phyloP scores from a whole-genome alignment of 257 asterid species.

The Nyctanthes arbortristis region DNA sequence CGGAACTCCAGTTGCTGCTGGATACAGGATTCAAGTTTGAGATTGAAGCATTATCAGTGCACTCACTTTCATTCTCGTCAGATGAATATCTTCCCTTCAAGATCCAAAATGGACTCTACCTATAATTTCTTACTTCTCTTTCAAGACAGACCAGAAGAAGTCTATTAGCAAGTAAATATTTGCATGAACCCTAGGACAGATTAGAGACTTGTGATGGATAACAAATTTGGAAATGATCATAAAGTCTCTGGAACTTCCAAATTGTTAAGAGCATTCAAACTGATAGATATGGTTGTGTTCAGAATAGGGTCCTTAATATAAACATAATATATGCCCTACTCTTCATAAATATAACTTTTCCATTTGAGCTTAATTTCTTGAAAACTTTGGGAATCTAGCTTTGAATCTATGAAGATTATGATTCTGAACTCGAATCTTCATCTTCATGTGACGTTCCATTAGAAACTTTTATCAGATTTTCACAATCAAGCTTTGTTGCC shows the following conservation, averaged over 20 bases:
- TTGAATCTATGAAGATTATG: background rate
- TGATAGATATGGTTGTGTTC: no score
- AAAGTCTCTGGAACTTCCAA: background rate
- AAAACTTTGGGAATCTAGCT: background rate
- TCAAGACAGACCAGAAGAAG: background rate
- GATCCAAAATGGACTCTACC: conserved; percentile 51
- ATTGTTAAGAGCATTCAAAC: no score
- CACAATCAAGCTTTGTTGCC: background rate
- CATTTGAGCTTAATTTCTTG: background rate
- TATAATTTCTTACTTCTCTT: conserved; percentile 29
- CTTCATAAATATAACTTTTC: background rate
- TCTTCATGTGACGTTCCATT: background rate
- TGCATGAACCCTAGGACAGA: background rate
- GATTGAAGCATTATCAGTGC: conserved; percentile 84
- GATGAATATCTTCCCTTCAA: conserved; percentile 72
- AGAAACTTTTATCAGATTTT: background rate
- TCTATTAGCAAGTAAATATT: background rate
- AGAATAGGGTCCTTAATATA: background rate
- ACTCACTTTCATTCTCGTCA: conserved; percentile 75
- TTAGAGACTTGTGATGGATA: background rate
- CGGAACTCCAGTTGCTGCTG: conserved; percentile 74
- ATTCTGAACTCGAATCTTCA: background rate
- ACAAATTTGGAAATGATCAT: background rate
- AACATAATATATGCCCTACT: background rate
- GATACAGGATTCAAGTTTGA: conserved; percentile 79